Percentiles rank a stretch among this genome's conserved stretches.
Evolutionary conservation across 23 red algal genomes (phyloP).

Genomic region (Chondrus crispus): DNA sequence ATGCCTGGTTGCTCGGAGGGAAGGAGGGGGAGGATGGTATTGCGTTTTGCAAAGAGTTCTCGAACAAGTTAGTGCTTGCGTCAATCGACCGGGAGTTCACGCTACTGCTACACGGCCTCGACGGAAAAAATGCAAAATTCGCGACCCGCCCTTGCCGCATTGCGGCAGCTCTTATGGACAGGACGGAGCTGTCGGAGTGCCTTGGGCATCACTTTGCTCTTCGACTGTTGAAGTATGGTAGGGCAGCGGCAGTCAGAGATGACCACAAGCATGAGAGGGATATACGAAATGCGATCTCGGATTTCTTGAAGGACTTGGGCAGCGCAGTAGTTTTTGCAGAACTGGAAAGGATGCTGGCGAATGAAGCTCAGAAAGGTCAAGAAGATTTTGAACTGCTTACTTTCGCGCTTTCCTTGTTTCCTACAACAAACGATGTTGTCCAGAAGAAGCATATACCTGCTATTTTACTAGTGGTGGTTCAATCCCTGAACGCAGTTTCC

Average conservation of each 20-base stretch:
- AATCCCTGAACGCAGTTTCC: constrained; percentile 26
- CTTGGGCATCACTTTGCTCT: constrained; percentile 58
- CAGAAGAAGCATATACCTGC: constrained; percentile 43
- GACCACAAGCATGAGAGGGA: constrained; percentile 26
- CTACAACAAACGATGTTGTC: constrained; percentile 39
- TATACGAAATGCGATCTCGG: constrained; percentile 19
- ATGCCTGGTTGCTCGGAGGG: constrained; percentile 69
- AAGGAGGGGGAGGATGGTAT: constrained; percentile 17
- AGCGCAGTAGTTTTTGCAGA: constrained; percentile 51
- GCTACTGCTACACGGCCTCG: neutral
- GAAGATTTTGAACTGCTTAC: constrained; percentile 64
- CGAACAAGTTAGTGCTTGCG: constrained; percentile 27
- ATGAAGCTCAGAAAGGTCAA: constrained; percentile 3
- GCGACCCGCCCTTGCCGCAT: constrained; percentile 44
- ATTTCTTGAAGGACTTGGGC: constrained; percentile 47
- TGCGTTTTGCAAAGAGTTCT: constrained; percentile 29
- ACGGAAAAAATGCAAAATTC: neutral
- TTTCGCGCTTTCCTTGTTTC: constrained; percentile 57
- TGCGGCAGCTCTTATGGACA: constrained; percentile 45
- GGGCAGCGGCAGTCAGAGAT: neutral
- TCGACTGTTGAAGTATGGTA: constrained; percentile 52
- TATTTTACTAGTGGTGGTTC: constrained; percentile 40
- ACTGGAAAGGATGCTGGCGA: constrained; percentile 48
- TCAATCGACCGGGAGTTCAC: constrained; percentile 35
- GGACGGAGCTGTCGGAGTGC: constrained; percentile 42